Conservation (phyloP, 1,139 yeast species). For the Torulaspora pretoriensis region DNA sequence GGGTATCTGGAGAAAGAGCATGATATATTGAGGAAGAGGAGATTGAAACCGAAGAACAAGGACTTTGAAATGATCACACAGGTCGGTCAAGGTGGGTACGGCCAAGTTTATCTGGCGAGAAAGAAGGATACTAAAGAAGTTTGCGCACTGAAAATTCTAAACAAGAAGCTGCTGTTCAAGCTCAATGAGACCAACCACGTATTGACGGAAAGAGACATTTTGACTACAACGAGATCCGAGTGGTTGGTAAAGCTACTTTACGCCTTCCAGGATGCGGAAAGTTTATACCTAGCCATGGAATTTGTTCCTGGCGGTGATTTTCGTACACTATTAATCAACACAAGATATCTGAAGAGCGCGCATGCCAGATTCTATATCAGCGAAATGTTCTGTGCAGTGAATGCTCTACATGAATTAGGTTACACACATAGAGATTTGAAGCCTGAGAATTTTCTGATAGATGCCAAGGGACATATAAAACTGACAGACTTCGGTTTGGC, state of each 20-base stretch:
- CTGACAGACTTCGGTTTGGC: conserved; percentile 97
- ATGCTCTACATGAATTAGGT: conserved; percentile 89
- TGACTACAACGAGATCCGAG: conserved; percentile 90
- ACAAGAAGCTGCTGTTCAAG: conserved; percentile 79
- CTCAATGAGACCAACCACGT: conserved; percentile 95
- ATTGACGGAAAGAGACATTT: conserved; percentile 89
- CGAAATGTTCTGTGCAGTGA: conserved; percentile 94
- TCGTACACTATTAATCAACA: conserved; percentile 87
- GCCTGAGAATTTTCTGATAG: conserved; percentile 95
- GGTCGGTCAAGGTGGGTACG: conserved; percentile 99
- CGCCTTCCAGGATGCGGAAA: conserved; percentile 91
- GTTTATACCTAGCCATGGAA: conserved; percentile 95
- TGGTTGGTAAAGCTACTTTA: conserved; percentile 93
- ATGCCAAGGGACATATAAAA: conserved; percentile 91
- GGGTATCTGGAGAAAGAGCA: conserved; percentile 82
- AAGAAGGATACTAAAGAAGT: conserved; percentile 93
- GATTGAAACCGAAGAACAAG: conserved; percentile 88
- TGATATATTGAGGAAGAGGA: conserved; percentile 76
- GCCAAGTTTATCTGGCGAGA: conserved; percentile 91
- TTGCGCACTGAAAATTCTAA: conserved; percentile 89
- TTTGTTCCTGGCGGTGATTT: conserved; percentile 99
- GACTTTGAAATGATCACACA: conserved; percentile 96
- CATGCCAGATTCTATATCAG: conserved; percentile 93
- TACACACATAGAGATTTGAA: conserved; percentile 96
- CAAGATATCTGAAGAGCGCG: conserved; percentile 87